A percentile compares a stretch with the other conserved stretches of the same genome.
Conservation (phyloP, 2,329 filamentous ascomycete species). For the Macrophomina phaseolina region DNA sequence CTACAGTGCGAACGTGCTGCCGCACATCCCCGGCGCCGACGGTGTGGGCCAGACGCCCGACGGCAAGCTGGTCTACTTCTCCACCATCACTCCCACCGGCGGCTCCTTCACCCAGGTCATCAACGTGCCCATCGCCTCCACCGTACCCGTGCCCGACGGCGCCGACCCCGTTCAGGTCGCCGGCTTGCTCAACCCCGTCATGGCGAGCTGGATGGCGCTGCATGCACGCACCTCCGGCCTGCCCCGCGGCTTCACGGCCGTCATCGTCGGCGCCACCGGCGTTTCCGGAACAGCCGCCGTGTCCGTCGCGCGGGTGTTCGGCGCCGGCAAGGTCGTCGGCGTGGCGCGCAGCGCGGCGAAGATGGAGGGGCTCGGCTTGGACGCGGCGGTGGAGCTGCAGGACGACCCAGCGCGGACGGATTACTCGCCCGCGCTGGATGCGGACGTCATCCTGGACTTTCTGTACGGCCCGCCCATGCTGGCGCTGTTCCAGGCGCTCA, state of each 20-base stretch:
- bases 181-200: conserved; percentile 60
- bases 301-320: conserved; percentile 54
- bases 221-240: conserved; percentile 50
- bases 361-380: conserved; percentile 52
- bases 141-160: conserved; percentile 47
- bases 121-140: conserved; percentile 51
- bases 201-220: conserved; percentile 65
- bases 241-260: conserved; percentile 52
- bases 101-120: conserved; percentile 57
- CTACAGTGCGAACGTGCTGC: conserved; percentile 57
- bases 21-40: conserved; percentile 60
- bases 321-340: conserved; percentile 58
- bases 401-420: conserved; percentile 51
- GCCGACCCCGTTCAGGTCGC: conserved; percentile 59
- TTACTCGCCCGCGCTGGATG: conserved; percentile 52
- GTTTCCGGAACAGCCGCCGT: conserved; percentile 60
- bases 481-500: conserved; percentile 51
- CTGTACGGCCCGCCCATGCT: conserved; percentile 54
- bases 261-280: conserved; percentile 61
- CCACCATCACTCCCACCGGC: conserved; percentile 42
- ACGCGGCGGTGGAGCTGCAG: conserved; percentile 54
- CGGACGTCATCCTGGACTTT: conserved; percentile 64
- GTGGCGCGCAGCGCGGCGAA: conserved; percentile 55
- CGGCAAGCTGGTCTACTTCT: conserved; percentile 59
- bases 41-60: conserved; percentile 56